These are phyloP conservation scores for Lipomyces orientalis DNA, from an alignment of 805 yeast genomes.

Conservation along the genomic window DNA sequence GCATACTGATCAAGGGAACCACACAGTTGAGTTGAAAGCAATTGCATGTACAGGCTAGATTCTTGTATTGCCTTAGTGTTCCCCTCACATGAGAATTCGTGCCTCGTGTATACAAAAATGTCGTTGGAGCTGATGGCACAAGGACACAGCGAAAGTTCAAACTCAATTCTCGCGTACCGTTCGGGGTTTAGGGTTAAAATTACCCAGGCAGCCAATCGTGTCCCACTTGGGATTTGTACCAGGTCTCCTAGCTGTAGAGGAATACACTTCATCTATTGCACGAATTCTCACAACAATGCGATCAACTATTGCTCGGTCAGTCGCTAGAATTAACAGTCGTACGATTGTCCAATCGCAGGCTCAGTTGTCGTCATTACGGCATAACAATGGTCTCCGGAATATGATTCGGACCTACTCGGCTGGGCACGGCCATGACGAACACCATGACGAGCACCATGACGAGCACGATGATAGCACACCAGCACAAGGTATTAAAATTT, in stretches of 20 bases:
- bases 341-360: neutral
- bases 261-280: neutral
- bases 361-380: neutral
- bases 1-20: neutral
- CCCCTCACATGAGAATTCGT: neutral
- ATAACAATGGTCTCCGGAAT: neutral
- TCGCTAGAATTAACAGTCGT: conserved; percentile 5
- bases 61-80: too few relatives aligned
- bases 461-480: conserved; percentile 23
- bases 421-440: conserved; percentile 14
- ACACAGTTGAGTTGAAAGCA: neutral
- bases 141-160: neutral
- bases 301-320: conserved; percentile 10
- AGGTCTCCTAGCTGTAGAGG: too few relatives aligned
- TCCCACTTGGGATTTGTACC: too few relatives aligned
- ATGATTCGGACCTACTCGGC: conserved; percentile 25
- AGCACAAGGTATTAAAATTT: conserved; percentile 16
- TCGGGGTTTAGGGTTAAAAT: too few relatives aligned
- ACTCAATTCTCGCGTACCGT: too few relatives aligned
- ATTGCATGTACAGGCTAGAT: neutral
- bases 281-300: neutral
- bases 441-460: conserved; percentile 15
- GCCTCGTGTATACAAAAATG: neutral
- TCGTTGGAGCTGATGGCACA: neutral
- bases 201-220: too few relatives aligned